Base-by-base conservation (phyloP, 202 grass and related monocot genomes). In the Setaria viridis region DNA sequence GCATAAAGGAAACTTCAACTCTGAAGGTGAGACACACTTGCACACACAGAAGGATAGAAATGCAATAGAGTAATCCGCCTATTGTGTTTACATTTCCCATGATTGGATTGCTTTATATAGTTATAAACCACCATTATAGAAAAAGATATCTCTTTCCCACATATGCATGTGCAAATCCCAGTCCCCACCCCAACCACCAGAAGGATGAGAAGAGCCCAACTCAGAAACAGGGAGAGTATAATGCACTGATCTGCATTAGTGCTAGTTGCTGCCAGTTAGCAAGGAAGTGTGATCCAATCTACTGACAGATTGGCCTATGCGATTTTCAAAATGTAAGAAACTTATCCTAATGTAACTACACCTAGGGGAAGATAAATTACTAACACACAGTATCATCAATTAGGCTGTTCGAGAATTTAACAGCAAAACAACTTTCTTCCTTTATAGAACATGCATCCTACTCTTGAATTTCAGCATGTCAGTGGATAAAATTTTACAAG, bases 401-500 rank as follows among this genome's bases (percentile, higher is more conserved):
- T 68, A 29, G 4, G 16, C 34, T 60, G 32, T 49, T 12, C 1
- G 7, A 12, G 9, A 35, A n/a, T 30, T 68, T 12, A 51, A 37
- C 68, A 76, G 20, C 12, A 10, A 54, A 67, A 62, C 19, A 88
- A 79, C 25, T 71, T 56, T 8, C 25, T 81, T 6, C 53, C 9
- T 78, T 56, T 43, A 60, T 43, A 43, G 37, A 86, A 90, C 58
- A 73, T 70, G 64, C 13, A 45, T 72, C 75, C 30, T 62, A 60
- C 58, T 60, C n/a, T 33, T 87, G 29, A 59, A 81, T 70, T 14
- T 67, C 71, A 85, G 34, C 43, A 81, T 76, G 70, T 11, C 34
- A 35, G 70, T 21, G n/a, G 70, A 75, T 34, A 3, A 80, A 83
- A 74, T 41, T 74, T 43, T 30, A 84, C 29, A 77, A 54, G 2